Percentiles rank a stretch among this genome's conserved stretches.
Conservation (phyloP, 495 filamentous ascomycete genomes). For the Penicillium chermesinum region DNA sequence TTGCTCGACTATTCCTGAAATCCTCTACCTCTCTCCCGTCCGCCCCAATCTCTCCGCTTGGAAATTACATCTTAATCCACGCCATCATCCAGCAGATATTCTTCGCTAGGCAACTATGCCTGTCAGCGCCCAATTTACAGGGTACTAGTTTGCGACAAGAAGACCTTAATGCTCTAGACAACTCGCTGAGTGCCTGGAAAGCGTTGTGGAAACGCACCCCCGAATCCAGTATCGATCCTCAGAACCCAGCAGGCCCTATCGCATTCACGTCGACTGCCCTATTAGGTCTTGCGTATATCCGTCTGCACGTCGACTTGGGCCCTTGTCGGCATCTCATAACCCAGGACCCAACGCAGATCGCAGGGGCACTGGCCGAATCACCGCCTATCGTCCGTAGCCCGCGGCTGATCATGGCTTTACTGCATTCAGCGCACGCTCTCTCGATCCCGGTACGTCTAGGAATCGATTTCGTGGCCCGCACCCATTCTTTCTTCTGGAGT, state of each 20-base stretch:
- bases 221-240: constrained; percentile 50
- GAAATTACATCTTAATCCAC: constrained; percentile 52
- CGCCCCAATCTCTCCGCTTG: constrained; percentile 48
- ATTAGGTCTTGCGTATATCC: constrained; percentile 50
- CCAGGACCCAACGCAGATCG: constrained; percentile 44
- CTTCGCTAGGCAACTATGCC: constrained; percentile 45
- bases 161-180: constrained; percentile 39
- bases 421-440: constrained; percentile 50
- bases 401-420: constrained; percentile 44
- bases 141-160: constrained; percentile 43
- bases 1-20: constrained; percentile 42
- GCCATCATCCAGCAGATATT: constrained; percentile 52
- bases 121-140: constrained; percentile 40
- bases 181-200: constrained; percentile 48
- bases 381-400: constrained; percentile 42
- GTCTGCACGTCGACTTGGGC: constrained; percentile 45
- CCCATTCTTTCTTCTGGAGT: constrained; percentile 52
- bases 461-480: constrained; percentile 47
- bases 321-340: constrained; percentile 43
- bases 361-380: constrained; percentile 34
- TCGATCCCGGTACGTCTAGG: constrained; percentile 51
- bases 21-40: constrained; percentile 40
- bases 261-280: constrained; percentile 52
- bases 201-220: constrained; percentile 47
- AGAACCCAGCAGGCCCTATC: constrained; percentile 48